Evolutionary conservation across 164 flowering plant genomes (phyloP).

Genomic region (Umbilicus rupestris): DNA sequence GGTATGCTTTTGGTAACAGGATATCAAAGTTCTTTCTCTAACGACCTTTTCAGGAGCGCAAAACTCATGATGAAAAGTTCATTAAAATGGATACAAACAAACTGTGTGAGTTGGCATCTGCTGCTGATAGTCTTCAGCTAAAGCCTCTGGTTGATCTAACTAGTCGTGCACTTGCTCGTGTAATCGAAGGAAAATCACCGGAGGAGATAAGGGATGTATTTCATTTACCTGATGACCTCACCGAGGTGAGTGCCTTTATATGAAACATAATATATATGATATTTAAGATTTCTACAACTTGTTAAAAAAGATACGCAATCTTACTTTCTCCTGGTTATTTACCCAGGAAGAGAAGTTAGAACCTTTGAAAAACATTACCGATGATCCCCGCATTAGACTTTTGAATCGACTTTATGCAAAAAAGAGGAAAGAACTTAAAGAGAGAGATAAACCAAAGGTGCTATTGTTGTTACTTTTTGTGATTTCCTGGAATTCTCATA

Average conservation of each 20-base stretch:
- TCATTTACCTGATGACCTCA: slow-evolving; percentile 91
- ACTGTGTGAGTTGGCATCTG: slow-evolving; percentile 77
- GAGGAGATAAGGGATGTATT: slow-evolving; percentile 88
- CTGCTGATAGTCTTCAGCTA: slow-evolving; percentile 84
- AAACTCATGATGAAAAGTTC: slow-evolving; percentile 74
- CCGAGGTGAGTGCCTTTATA: slow-evolving; percentile 45
- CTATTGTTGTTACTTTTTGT: background rate
- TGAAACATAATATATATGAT: background rate
- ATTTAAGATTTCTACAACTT: background rate
- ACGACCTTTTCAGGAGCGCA: slow-evolving; percentile 48
- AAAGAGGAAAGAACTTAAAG: slow-evolving; percentile 83
- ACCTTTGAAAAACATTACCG: slow-evolving; percentile 69
- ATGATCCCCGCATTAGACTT: slow-evolving; percentile 84
- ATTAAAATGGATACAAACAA: slow-evolving; percentile 66
- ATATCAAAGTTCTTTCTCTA: too few species aligned
- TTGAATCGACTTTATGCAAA: slow-evolving; percentile 80
- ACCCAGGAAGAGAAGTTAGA: slow-evolving; percentile 83
- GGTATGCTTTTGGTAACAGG: too few species aligned
- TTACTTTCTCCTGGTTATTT: background rate
- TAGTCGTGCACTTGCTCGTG: slow-evolving; percentile 83
- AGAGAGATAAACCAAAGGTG: slow-evolving; percentile 69
- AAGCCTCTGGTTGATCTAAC: slow-evolving; percentile 86
- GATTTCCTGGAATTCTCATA: background rate
- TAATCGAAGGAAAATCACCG: slow-evolving; percentile 85
- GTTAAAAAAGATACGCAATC: background rate